Evolutionary conservation across 768 basidiomycete species (phyloP).

Genomic region (Lepiota subincarnata): DNA sequence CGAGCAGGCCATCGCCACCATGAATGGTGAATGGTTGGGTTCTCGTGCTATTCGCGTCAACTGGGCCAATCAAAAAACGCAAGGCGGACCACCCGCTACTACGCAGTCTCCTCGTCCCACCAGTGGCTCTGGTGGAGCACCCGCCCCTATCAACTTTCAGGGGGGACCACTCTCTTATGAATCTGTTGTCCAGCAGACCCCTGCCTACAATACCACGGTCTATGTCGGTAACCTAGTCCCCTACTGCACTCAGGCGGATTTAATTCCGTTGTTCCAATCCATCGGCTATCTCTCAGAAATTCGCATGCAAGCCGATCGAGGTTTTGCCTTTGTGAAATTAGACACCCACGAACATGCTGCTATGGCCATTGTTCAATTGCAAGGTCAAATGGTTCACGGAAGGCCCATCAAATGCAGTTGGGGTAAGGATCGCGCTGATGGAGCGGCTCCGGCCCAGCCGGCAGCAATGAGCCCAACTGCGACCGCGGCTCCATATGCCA

Average conservation of each 20-base stretch:
- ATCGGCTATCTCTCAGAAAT: conserved; percentile 99
- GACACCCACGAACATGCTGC: conserved; percentile 99
- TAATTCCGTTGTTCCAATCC: conserved; percentile 96
- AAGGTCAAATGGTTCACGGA: conserved; percentile 96
- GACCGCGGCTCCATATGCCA: conserved; percentile 66
- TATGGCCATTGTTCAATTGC: conserved; percentile 94
- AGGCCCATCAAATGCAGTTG: conserved; percentile 97
- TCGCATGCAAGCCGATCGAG: conserved; percentile 98
- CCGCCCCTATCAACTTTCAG: conserved; percentile 88
- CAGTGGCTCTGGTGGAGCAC: conserved; percentile 51
- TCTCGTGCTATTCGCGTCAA: conserved; percentile 98
- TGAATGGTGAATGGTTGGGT: conserved; percentile 99
- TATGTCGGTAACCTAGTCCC: conserved; percentile 99
- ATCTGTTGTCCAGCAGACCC: conserved; percentile 88
- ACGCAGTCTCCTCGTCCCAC: conserved; percentile 37
- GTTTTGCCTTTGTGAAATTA: conserved; percentile 98
- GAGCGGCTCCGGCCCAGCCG: conserved; percentile 48
- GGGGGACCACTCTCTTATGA: conserved; percentile 90
- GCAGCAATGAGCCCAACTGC: conserved; percentile 56
- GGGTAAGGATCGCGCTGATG: conserved; percentile 93
- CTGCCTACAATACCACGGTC: conserved; percentile 91
- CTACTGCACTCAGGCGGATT: conserved; percentile 94
- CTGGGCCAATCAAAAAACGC: conserved; percentile 99
- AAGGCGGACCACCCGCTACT: conserved; percentile 46
- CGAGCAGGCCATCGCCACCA: conserved; percentile 97